A percentile compares a stretch with the other conserved stretches of the same genome.
Evolutionary conservation across 192 early-diverging fungal genomes (phyloP).

Genomic region (Paraglomus occultum): DNA sequence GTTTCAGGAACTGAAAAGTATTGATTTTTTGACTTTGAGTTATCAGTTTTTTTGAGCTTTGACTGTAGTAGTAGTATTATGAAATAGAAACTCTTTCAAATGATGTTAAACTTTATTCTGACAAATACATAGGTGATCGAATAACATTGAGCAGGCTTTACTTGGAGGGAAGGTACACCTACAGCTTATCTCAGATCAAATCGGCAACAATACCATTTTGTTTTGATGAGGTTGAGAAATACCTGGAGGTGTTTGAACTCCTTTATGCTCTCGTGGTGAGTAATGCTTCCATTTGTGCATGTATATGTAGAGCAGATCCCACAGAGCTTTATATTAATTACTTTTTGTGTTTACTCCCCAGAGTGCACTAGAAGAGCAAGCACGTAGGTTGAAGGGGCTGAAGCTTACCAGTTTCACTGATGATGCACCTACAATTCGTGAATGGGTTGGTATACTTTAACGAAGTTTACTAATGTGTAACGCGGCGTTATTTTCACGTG

Average conservation of each 20-base stretch:
- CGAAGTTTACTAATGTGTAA: too few species aligned
- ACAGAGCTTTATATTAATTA: constrained; percentile 3
- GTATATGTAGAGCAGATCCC: constrained; percentile 5
- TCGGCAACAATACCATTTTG: background rate
- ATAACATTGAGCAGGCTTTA: background rate
- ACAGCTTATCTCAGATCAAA: constrained; percentile 1
- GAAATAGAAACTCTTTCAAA: too few species aligned
- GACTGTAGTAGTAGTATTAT: too few species aligned
- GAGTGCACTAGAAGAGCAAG: constrained; percentile 5
- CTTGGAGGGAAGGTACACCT: background rate
- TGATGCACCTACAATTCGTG: background rate
- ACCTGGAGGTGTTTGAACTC: constrained; percentile 4
- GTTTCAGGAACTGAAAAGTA: too few species aligned
- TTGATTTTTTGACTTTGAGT: too few species aligned
- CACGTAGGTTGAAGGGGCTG: constrained; percentile 10
- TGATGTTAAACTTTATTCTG: constrained; percentile 10
- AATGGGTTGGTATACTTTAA: too few species aligned
- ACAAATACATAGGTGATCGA: constrained; percentile 21
- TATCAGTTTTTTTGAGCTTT: too few species aligned
- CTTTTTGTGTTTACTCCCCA: constrained; percentile 17
- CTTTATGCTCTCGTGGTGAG: constrained; percentile 17
- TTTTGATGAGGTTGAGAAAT: background rate
- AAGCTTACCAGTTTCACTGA: constrained; percentile 10
- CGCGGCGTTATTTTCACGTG: too few species aligned
- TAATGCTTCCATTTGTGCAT: constrained; percentile 6